Conservation (phyloP, 2,329 filamentous ascomycete species). For the Aspergillus caelatus region DNA sequence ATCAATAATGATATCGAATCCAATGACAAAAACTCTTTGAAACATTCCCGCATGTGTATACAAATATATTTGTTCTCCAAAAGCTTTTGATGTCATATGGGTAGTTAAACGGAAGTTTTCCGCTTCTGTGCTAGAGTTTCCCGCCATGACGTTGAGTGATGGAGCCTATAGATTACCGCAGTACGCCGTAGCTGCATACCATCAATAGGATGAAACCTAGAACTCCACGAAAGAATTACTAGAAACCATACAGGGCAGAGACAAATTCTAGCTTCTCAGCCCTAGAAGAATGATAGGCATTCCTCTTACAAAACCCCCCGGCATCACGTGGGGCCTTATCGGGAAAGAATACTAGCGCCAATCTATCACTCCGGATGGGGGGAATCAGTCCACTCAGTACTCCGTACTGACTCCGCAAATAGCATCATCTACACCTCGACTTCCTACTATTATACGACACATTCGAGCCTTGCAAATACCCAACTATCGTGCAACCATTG, state of each 20-base stretch:
- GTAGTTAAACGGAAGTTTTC: constrained; percentile 6
- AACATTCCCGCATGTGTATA: background rate
- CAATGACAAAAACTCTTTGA: background rate
- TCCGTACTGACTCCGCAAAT: background rate
- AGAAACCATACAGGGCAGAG: background rate
- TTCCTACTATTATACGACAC: background rate
- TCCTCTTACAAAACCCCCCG: background rate
- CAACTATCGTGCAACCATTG: background rate
- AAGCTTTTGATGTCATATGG: background rate
- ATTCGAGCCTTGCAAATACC: background rate
- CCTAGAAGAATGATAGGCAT: background rate
- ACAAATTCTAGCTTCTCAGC: background rate
- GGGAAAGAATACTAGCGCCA: background rate
- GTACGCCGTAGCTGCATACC: background rate
- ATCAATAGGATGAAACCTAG: background rate
- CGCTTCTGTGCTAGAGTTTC: constrained; percentile 8
- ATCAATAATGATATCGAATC: background rate
- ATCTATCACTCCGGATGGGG: background rate
- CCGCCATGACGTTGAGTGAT: constrained; percentile 6
- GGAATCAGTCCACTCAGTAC: no score
- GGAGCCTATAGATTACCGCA: background rate
- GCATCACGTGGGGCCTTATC: constrained; percentile 13
- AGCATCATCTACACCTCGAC: background rate
- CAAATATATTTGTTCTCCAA: no score
- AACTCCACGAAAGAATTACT: background rate